Percentiles rank a stretch among this genome's conserved stretches.
phyloP scores from a whole-genome alignment of 345 rosid species.

The Schrenkiella parvula region DNA sequence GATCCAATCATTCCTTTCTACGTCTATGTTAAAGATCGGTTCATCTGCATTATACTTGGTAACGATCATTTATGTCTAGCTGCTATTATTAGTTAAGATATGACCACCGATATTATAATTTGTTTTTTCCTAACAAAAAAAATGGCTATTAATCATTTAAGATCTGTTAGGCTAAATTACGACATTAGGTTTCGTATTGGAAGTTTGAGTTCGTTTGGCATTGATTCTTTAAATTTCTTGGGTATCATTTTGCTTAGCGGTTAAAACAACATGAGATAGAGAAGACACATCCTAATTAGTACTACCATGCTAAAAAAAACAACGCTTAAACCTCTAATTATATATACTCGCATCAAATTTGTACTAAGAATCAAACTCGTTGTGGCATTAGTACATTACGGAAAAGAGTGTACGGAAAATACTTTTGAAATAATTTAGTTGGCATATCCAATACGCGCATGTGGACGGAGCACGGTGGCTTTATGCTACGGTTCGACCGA shows the following conservation, averaged over 20 bases:
- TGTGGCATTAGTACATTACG: background rate
- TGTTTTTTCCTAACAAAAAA: background rate
- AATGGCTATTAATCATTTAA: background rate
- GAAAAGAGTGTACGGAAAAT: background rate
- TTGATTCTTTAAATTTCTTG: too few relatives aligned
- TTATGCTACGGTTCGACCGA: background rate
- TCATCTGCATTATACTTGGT: background rate
- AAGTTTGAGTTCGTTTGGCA: background rate
- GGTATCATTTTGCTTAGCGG: too few relatives aligned
- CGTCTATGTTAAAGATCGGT: background rate
- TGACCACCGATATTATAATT: background rate
- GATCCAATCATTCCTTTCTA: background rate
- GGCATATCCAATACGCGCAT: slow-evolving; percentile 7
- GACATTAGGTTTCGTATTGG: background rate
- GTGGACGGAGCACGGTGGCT: background rate
- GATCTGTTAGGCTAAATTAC: background rate
- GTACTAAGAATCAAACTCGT: background rate
- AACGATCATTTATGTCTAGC: background rate
- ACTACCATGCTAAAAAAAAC: too few relatives aligned
- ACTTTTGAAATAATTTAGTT: background rate
- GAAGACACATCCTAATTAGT: too few relatives aligned
- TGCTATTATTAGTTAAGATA: background rate
- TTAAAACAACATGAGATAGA: too few relatives aligned
- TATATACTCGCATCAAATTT: background rate
- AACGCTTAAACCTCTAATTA: background rate